Conservation (phyloP, 768 basidiomycete species). For the Clavaria fumosa region DNA sequence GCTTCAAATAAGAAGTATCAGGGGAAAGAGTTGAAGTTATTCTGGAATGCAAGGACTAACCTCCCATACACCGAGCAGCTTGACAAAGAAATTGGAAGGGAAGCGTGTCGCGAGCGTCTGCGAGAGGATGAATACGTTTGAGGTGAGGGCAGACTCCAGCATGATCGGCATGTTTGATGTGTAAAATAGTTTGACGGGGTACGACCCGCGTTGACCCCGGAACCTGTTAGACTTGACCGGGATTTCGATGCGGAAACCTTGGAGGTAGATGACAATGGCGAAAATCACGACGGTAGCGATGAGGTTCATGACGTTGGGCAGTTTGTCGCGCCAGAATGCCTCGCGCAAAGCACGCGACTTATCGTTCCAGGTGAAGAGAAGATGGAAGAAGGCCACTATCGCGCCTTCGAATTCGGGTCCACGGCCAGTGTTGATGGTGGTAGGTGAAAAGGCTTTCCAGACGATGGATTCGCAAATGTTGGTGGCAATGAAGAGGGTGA, state of each 20-base stretch:
- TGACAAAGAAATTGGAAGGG: slow-evolving; percentile 82
- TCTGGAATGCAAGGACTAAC: slow-evolving; percentile 29
- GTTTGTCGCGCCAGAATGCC: slow-evolving; percentile 93
- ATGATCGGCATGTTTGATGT: slow-evolving; percentile 99
- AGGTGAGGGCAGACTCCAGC: slow-evolving; percentile 86
- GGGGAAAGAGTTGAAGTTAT: too few species aligned
- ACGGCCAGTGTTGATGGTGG: slow-evolving; percentile 94
- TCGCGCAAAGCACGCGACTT: slow-evolving; percentile 93
- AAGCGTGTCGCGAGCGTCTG: slow-evolving; percentile 92
- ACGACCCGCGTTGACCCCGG: slow-evolving; percentile 89
- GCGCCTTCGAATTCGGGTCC: slow-evolving; percentile 98
- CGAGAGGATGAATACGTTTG: slow-evolving; percentile 88
- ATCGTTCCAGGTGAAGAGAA: slow-evolving; percentile 96
- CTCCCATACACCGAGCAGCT: slow-evolving; percentile 96
- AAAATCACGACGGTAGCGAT: slow-evolving; percentile 86
- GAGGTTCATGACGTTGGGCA: slow-evolving; percentile 97
- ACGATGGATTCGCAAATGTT: slow-evolving; percentile 99
- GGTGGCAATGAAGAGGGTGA: slow-evolving; percentile 98
- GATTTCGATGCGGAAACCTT: slow-evolving; percentile 98
- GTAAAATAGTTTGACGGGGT: slow-evolving; percentile 98
- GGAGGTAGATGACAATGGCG: slow-evolving; percentile 91
- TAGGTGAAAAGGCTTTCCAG: slow-evolving; percentile 99
- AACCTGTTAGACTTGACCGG: slow-evolving; percentile 94
- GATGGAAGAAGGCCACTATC: slow-evolving; percentile 90
- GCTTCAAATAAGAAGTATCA: slow-evolving; percentile 31